Evolutionary conservation across 805 yeast species (phyloP).

Genomic region (Starmerella stigmatis): DNA sequence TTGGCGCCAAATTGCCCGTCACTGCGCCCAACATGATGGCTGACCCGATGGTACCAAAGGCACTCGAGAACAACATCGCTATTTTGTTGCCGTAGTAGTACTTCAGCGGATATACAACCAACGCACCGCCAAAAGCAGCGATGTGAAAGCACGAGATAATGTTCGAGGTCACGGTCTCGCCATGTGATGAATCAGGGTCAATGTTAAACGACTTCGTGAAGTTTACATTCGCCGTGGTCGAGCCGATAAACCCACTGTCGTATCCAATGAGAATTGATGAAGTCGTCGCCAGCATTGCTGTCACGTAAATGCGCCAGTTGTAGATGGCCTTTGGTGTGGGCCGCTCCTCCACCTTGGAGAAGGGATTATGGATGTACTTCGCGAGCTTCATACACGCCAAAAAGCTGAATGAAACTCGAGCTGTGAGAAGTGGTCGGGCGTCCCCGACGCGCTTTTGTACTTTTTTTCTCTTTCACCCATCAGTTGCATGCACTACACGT

Average conservation of each 20-base stretch:
- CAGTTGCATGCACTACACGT: constrained; percentile 3
- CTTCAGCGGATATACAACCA: constrained; percentile 9
- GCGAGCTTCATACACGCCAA: background rate
- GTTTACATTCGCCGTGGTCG: constrained; percentile 6
- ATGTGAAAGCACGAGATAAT: constrained; percentile 14
- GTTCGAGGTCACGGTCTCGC: constrained; percentile 10
- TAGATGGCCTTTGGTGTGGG: constrained; percentile 11
- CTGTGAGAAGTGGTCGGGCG: no score
- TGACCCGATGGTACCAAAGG: constrained; percentile 9
- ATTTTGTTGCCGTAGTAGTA: constrained; percentile 8
- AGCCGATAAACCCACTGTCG: constrained; percentile 14
- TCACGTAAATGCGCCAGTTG: constrained; percentile 15
- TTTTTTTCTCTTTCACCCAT: background rate
- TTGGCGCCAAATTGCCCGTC: constrained; percentile 8
- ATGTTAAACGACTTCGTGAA: constrained; percentile 4
- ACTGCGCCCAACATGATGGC: constrained; percentile 12
- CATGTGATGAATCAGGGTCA: constrained; percentile 1
- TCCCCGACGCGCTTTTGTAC: no score
- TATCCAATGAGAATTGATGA: constrained; percentile 13
- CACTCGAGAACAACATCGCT: constrained; percentile 7
- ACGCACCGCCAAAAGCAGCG: constrained; percentile 15
- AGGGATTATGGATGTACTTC: constrained; percentile 9
- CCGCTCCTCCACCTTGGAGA: constrained; percentile 13
- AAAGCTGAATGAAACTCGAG: no score
- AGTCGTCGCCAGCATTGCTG: constrained; percentile 11